Conservation (phyloP, 352 stramenopile species). For the Phytophthora niederhauseri region DNA sequence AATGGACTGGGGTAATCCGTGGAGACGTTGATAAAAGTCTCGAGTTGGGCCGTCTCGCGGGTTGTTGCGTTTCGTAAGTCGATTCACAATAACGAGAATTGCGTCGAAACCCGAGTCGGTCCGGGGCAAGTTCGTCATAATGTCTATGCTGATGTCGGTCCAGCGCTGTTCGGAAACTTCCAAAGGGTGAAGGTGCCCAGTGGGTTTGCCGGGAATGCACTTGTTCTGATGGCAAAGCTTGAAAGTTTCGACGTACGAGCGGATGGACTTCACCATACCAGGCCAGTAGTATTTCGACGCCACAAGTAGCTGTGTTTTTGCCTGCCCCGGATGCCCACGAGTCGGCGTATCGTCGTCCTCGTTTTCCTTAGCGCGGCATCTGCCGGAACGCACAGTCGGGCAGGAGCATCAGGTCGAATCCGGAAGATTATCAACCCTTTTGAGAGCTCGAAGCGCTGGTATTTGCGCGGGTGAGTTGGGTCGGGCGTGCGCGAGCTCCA, state of each 20-base stretch:
- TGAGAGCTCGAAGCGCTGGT: slow-evolving; percentile 1
- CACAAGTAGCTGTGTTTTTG: slow-evolving; percentile 10
- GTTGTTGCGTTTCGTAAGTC: slow-evolving; percentile 8
- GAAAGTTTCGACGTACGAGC: slow-evolving; percentile 8
- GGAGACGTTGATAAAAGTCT: slow-evolving; percentile 19
- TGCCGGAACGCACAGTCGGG: slow-evolving; percentile 3
- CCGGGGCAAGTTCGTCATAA: slow-evolving; percentile 2
- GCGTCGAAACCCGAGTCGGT: not conserved
- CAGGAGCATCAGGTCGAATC: slow-evolving; percentile 5
- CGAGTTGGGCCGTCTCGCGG: not conserved
- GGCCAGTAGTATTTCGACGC: slow-evolving; percentile 17
- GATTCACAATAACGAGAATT: slow-evolving; percentile 2
- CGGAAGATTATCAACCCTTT: not conserved
- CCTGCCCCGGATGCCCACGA: slow-evolving; percentile 2
- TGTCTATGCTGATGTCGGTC: slow-evolving; percentile 20
- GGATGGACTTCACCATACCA: slow-evolving; percentile 3
- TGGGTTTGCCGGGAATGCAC: not conserved
- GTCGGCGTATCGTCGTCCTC: slow-evolving; percentile 8
- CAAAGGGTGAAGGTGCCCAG: slow-evolving; percentile 9
- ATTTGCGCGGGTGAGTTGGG: not conserved
- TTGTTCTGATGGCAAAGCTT: slow-evolving; percentile 18
- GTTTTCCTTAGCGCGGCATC: not conserved
- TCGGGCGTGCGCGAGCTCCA: not conserved
- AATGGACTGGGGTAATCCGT: slow-evolving; percentile 14
- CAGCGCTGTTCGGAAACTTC: slow-evolving; percentile 10